Evolutionary conservation across 441 rosid species (phyloP), one percentile per base, ranked within the genome.

Genomic region (Aleurites moluccanus): DNA sequence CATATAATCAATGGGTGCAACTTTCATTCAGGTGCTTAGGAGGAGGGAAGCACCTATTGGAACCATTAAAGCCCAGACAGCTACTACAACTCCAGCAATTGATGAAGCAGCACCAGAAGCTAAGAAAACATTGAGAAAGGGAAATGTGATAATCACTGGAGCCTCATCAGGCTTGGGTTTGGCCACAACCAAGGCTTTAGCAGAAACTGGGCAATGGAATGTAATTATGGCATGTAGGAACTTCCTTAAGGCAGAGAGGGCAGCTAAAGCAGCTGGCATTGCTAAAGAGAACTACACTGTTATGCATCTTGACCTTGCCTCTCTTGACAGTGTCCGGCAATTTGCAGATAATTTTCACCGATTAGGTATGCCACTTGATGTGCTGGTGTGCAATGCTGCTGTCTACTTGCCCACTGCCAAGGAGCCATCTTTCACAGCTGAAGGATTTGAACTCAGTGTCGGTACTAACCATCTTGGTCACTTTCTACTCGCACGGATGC

Each of bases 381-480:
- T 86, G 33, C 83, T 90, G 47, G 95, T 92, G 60, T 94, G 98
- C 80, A 94, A 92, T 77, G 97, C 98, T 33, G 97, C 96, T 27
- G 86, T 94, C 59, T 92, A 94, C 74, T 81, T 83, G 40, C 98
- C 98, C 1, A 92, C 92, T 2, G 99, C 97, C 49, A 94, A 89
- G 82, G 92, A 89, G 64, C 97, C 97, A 8, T 77, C 94, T 40
- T 92, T 83, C 60, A 91, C 97, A 7, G 99, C 99, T 38, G 99
- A 90, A 80, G 97, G 99, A 11, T 92, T 94, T 68, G 97, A 94
- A 79, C 81, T 94, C 9, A 91, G 97, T 64, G 96, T 91, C 38
- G 97, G 97, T 35, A 92, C 99, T 18, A 94, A 94, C 79, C 97
- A 92, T 78, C 95, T 94, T 0, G 98, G 98, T 15, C 97, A 94